Conservation (phyloP, 2,329 filamentous ascomycete species). For the Chrysoporthe deuterocubensis region DNA sequence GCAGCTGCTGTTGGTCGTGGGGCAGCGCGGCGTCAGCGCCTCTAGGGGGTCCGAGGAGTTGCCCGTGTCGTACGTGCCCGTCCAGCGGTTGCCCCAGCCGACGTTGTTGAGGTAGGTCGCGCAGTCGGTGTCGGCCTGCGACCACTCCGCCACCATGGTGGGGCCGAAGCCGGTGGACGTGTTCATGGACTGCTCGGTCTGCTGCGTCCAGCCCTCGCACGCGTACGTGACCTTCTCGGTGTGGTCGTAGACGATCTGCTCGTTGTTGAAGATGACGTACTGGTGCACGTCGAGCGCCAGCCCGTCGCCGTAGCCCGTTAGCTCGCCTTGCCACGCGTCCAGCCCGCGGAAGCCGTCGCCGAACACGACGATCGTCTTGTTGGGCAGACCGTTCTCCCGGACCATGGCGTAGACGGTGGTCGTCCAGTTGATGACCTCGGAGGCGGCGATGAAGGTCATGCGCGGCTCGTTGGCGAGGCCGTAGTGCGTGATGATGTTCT, state of each 20-base stretch:
- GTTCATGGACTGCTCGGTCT: conserved; percentile 74
- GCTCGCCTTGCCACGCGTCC: conserved; percentile 84
- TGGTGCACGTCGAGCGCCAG: conserved; percentile 96
- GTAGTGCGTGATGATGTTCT: conserved; percentile 90
- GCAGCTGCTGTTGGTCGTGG: conserved; percentile 67
- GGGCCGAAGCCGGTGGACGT: conserved; percentile 83
- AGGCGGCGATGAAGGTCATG: conserved; percentile 73
- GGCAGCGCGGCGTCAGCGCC: conserved; percentile 75
- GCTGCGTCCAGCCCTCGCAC: conserved; percentile 83
- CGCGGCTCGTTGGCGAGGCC: conserved; percentile 93
- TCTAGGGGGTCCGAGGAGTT: conserved; percentile 55
- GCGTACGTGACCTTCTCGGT: conserved; percentile 84
- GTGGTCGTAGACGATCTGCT: conserved; percentile 82
- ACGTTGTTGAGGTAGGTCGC: conserved; percentile 87
- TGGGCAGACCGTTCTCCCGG: conserved; percentile 72
- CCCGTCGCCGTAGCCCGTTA: conserved; percentile 68
- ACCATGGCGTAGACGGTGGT: conserved; percentile 72
- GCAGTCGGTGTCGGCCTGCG: conserved; percentile 96
- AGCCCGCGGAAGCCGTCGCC: conserved; percentile 95
- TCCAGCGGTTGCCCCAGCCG: conserved; percentile 86
- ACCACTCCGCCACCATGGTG: conserved; percentile 96
- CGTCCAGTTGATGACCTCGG: conserved; percentile 80
- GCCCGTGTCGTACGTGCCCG: conserved; percentile 78
- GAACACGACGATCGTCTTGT: conserved; percentile 73
- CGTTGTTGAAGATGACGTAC: conserved; percentile 96